phyloP scores from a whole-genome alignment of 306 rosid species.

The Inga oerstediana region DNA sequence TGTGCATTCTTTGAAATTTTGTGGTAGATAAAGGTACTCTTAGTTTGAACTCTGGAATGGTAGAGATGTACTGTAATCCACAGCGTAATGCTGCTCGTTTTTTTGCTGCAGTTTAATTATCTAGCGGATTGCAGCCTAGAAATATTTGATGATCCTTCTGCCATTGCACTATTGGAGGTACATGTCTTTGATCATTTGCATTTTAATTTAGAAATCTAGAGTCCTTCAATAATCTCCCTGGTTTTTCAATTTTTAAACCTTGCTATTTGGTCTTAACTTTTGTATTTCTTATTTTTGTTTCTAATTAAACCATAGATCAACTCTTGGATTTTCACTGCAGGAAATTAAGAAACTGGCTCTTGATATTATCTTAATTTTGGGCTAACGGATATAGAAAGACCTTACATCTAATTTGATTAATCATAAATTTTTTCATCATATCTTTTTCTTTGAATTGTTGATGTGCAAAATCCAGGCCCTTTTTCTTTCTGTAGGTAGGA shows the following conservation, averaged over 20 bases:
- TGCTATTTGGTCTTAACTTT: not conserved
- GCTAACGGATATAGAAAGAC: not conserved
- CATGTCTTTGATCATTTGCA: constrained; percentile 28
- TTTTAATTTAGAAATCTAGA: constrained; percentile 24
- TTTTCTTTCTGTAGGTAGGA: constrained; percentile 63
- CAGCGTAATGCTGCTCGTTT: constrained; percentile 19
- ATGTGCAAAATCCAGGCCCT: constrained; percentile 6
- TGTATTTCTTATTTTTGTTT: constrained; percentile 9
- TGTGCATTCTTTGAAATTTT: not conserved
- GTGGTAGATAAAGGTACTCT: not conserved
- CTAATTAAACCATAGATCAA: not conserved
- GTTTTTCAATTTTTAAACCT: not conserved
- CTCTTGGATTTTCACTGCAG: not conserved
- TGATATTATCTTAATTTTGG: not conserved
- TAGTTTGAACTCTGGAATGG: constrained; percentile 29
- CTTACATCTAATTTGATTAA: not conserved
- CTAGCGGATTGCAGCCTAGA: constrained; percentile 90
- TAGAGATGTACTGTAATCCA: constrained; percentile 17
- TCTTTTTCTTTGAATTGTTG: not conserved
- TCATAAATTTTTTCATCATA: not conserved
- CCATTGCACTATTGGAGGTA: constrained; percentile 78
- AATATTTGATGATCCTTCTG: constrained; percentile 86
- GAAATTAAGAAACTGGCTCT: constrained; percentile 3
- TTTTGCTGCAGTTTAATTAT: constrained; percentile 74
- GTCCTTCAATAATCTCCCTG: constrained; percentile 1